A percentile compares a stretch with the other conserved stretches of the same genome.
Conservation (phyloP, 176 grass and related monocot genomes). For the Zea luxurians region DNA sequence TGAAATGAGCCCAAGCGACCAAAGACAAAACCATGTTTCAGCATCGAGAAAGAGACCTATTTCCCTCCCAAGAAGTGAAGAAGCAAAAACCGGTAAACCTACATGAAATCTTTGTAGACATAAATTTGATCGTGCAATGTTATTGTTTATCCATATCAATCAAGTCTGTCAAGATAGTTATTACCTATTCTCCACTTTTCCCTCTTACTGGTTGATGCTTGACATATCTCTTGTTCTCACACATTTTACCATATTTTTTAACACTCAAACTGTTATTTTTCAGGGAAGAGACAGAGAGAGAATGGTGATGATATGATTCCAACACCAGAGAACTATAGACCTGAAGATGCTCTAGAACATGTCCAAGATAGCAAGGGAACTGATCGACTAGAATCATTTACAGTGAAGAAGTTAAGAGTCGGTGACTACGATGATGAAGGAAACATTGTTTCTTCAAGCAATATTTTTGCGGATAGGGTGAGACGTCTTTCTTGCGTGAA, state of each 20-base stretch:
- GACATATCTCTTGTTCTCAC: neutral
- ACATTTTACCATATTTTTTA: neutral
- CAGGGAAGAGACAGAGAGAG: slow-evolving; percentile 53
- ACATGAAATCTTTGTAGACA: slow-evolving; percentile 14
- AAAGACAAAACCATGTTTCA: slow-evolving; percentile 48
- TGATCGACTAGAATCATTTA: slow-evolving; percentile 41
- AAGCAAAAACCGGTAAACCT: slow-evolving; percentile 63
- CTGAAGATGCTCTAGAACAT: slow-evolving; percentile 50
- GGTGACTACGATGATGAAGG: slow-evolving; percentile 39
- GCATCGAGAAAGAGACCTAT: slow-evolving; percentile 50
- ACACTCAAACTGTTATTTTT: slow-evolving; percentile 20
- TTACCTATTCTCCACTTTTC: neutral
- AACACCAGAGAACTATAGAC: slow-evolving; percentile 39
- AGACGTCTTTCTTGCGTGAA: slow-evolving; percentile 26
- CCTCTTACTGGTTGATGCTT: neutral
- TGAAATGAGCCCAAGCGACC: slow-evolving; percentile 60
- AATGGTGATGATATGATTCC: slow-evolving; percentile 37
- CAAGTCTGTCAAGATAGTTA: slow-evolving; percentile 11
- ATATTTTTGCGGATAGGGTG: slow-evolving; percentile 64
- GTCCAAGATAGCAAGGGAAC: slow-evolving; percentile 40
- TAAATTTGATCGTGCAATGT: neutral
- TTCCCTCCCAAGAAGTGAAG: slow-evolving; percentile 53
- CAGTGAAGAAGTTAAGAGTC: slow-evolving; percentile 39
- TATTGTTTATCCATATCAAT: slow-evolving; percentile 7
- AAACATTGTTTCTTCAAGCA: slow-evolving; percentile 48